Conservation (phyloP, 73 alveolate species). For the Strombidium stylifer region DNA sequence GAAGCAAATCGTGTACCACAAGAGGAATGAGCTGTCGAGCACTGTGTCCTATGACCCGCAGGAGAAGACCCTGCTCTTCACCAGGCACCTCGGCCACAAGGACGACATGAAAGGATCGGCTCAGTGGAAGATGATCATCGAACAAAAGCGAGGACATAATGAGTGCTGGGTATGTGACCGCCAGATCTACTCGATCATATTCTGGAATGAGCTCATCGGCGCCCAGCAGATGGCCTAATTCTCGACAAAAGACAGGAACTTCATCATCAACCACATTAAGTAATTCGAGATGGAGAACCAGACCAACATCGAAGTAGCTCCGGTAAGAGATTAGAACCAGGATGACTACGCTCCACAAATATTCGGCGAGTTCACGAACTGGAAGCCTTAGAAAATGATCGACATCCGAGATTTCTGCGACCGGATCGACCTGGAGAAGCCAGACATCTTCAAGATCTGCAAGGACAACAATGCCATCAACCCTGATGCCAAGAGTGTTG, state of each 20-base stretch:
- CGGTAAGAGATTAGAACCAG: not conserved
- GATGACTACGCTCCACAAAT: not conserved
- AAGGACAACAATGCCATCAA: not conserved
- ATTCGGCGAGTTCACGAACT: constrained; percentile 25
- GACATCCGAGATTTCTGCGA: constrained; percentile 15
- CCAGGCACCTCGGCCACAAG: constrained; percentile 23
- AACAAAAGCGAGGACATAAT: constrained; percentile 8
- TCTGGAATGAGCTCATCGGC: constrained; percentile 25
- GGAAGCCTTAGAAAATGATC: constrained; percentile 1
- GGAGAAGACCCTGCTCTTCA: not conserved
- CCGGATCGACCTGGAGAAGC: constrained; percentile 7
- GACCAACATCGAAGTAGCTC: no score
- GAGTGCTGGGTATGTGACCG: constrained; percentile 42
- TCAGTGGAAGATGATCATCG: constrained; percentile 26
- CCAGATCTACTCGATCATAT: constrained; percentile 18
- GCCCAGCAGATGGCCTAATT: not conserved
- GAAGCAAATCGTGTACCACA: constrained; percentile 6
- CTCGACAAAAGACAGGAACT: not conserved
- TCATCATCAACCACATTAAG: not conserved
- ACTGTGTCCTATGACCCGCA: not conserved
- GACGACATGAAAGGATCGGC: constrained; percentile 10
- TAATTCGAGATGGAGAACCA: not conserved
- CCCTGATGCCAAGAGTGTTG: not conserved
- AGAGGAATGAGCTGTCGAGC: not conserved
- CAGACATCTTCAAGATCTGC: not conserved